Base-by-base conservation (phyloP, 129 eudicot genomes). In the Dittrichia graveolens region DNA sequence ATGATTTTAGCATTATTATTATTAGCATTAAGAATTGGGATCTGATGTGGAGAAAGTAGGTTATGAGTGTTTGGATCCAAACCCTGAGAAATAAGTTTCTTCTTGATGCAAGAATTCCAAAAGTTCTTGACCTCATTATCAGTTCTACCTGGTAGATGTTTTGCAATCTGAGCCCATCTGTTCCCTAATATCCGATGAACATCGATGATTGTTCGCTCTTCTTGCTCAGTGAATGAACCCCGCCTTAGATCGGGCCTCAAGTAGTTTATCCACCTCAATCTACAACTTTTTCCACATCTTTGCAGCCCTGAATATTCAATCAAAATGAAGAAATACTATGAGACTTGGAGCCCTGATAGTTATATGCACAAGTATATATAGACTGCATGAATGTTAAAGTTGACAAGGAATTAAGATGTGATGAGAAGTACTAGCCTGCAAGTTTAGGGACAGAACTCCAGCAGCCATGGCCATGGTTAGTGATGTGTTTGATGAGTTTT, bases 31-130 rank as follows among this genome's bases (percentile, higher is more conserved):
- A 73, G 68, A 69, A 74, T 61, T 2, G 73, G 79, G 66, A 78
- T 78, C n/a, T 70, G 82, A 66, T 81, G 88, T 35, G 81, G 62
- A 3, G 90, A 81, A 57, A 88, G 88, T 48, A 91, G 97, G 80
- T 91, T 91, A 78, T 91, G 97, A 75, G 97, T 91, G 83, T 86
- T 91, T 73, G 97, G 97, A 69, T 91, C 97, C 77, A 91, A 82
- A 47, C 97, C 97, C 56, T 91, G 96, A 24, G 97, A 78, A 53
- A 91, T 84, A 74, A 91, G 97, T 76, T 91, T 91, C 67, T 91
- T 91, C 83, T 86, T 91, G 77, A 91, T 84, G 78, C 95, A 88
- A 64, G 97, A 91, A 67, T 91, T 91, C 97, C 97, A 91, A 75
- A 91, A 91, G 71, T 91, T 91, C 75, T 91, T 91, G 41, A 91